phyloP scores from a whole-genome alignment of 1,284 basidiomycete species.

The Rhodotorula sp. region DNA sequence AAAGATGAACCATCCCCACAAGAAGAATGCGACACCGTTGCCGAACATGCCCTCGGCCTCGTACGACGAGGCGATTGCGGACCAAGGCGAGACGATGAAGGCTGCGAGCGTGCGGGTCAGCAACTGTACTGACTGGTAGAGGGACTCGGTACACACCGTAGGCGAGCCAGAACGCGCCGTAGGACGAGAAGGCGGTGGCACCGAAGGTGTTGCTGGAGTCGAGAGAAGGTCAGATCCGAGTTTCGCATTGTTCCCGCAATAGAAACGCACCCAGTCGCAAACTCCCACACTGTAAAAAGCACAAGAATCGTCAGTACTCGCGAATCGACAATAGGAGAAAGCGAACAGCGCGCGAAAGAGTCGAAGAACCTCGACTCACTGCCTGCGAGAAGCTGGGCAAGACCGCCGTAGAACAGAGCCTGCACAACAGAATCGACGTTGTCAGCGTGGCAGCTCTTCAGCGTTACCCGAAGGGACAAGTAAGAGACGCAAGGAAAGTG shows the following conservation, averaged over 20 bases:
- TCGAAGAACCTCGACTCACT: constrained; percentile 29
- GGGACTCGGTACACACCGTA: constrained; percentile 4
- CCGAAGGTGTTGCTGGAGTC: constrained; percentile 64
- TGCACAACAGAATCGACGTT: neutral
- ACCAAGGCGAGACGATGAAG: constrained; percentile 46
- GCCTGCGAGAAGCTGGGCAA: constrained; percentile 62
- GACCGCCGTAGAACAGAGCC: constrained; percentile 56
- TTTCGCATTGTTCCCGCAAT: neutral
- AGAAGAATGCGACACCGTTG: constrained; percentile 52
- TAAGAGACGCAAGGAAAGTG: neutral
- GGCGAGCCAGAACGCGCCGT: constrained; percentile 34
- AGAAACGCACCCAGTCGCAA: constrained; percentile 7
- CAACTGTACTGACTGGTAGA: constrained; percentile 20
- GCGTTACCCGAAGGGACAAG: constrained; percentile 45
- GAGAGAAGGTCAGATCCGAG: neutral
- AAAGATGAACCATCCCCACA: constrained; percentile 48
- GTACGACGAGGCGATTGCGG: constrained; percentile 55
- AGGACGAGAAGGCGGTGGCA: constrained; percentile 55
- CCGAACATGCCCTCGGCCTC: constrained; percentile 52
- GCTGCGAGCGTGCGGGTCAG: constrained; percentile 44
- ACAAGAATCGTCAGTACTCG: neutral
- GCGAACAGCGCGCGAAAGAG: neutral
- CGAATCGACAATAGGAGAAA: neutral
- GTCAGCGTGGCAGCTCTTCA: neutral
- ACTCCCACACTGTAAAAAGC: constrained; percentile 52